Base-by-base conservation (phyloP, 495 filamentous ascomycete species). In the Trichoderma asperelloides region DNA sequence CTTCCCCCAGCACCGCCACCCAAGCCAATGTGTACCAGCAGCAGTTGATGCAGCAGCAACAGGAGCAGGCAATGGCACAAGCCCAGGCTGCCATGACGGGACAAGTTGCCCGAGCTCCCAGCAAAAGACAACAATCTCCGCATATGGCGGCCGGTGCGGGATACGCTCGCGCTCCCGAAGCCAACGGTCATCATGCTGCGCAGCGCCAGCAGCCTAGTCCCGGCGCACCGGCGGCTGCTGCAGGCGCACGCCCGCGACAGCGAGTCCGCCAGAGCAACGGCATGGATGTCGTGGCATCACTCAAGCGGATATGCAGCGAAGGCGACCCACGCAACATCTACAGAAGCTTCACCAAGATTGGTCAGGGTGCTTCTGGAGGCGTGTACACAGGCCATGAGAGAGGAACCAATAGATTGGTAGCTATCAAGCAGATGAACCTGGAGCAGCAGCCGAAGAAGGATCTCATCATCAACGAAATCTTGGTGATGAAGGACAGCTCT, bases 351-450 rank as follows among this genome's bases (percentile, higher is more conserved):
- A 93, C 87, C 71, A 98, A 98, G 78, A 98, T 98, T 73, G 95
- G 95, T 11, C 95, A 98, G 77, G 95, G 95, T 72, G 95, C 95
- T 39, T 98, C 95, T 16, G 95, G 95, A 67, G 95, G 95, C 67
- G 95, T 98, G 2, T 98, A 86, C 72, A 96, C 93, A 13, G 95
- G 95, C 1, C 93, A 94, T 75, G 90, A 97, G 76, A 84, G 84
- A 70, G 88, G 86, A 27, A 88, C 87, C 27, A 95, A 95, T 73
- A 86, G 87, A 65, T 90, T 93, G 70, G 96, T 98, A 65, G 95
- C 95, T 27, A 98, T 98, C 80, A 98, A 98, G 77, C 95, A 98
- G 82, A 98, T 98, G 95, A 98, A 98, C 69, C 80, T 98, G 63
- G 95, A 97, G 74, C 88, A 98, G 75, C 95, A 98, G 70, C 95